These are phyloP conservation scores for Aspergillus mulundensis DNA, from an alignment of 495 filamentous ascomycete species.

Conservation along the genomic window DNA sequence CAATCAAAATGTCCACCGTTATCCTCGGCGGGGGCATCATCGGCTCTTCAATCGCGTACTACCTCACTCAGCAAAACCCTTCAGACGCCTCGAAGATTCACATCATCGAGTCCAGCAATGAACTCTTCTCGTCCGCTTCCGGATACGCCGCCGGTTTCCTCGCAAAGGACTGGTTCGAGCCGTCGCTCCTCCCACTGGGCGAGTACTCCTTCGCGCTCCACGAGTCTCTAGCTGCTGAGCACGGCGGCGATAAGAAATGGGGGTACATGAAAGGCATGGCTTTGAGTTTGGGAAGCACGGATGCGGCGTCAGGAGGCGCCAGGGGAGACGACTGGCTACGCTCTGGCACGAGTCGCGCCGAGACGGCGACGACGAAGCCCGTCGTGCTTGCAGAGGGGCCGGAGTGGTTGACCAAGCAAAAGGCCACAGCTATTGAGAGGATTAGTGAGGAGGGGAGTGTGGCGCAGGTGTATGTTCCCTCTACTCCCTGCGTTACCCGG, in stretches of 20 bases:
- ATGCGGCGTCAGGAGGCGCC: conserved; percentile 26
- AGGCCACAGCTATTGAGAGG: conserved; percentile 52
- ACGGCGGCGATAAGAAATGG: conserved; percentile 61
- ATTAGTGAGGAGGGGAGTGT: conserved; percentile 60
- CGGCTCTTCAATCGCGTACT: conserved; percentile 72
- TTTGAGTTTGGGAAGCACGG: conserved; percentile 44
- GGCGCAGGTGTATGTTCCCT: conserved; percentile 56
- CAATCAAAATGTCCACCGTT: conserved; percentile 51
- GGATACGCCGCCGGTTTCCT: conserved; percentile 73
- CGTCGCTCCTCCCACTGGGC: conserved; percentile 52
- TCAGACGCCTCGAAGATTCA: conserved; percentile 50
- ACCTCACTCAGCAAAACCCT: conserved; percentile 46
- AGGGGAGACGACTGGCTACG: conserved; percentile 60
- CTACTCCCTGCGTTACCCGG: too few relatives aligned
- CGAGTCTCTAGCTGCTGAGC: conserved; percentile 53
- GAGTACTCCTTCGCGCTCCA: conserved; percentile 68
- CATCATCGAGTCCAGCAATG: conserved; percentile 60
- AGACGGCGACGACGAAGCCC: conserved; percentile 39
- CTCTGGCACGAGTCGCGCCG: conserved; percentile 58
- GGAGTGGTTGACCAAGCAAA: conserved; percentile 54
- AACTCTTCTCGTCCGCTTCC: conserved; percentile 68
- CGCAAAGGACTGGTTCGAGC: conserved; percentile 67
- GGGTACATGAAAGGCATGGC: conserved; percentile 63
- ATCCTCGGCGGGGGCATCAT: conserved; percentile 81
- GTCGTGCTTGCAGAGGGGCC: conserved; percentile 23